Percentiles rank a stretch among this genome's conserved stretches.
Evolutionary conservation across 1,139 yeast species (phyloP).

Genomic region (Saccharomyces hybrid): DNA sequence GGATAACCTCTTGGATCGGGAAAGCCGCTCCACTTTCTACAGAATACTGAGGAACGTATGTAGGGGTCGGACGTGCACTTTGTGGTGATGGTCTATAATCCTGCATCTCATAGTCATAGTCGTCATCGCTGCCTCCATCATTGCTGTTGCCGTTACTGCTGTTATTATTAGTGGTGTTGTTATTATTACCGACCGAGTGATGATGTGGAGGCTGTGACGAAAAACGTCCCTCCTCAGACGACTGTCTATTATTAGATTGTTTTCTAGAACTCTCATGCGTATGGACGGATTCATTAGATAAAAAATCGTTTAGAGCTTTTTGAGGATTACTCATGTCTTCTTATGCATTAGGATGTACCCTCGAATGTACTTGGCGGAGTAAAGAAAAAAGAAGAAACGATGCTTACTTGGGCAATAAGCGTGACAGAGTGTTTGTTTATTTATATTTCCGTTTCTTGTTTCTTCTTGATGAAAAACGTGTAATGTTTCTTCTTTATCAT

Average conservation of each 20-base stretch:
- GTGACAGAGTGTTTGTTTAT: too few relatives aligned
- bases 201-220: background rate
- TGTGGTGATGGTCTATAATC: constrained; percentile 13
- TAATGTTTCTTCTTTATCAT: too few relatives aligned
- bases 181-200: constrained; percentile 3
- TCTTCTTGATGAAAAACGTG: too few relatives aligned
- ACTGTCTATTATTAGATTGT: background rate
- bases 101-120: constrained; percentile 25
- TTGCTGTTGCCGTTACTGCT: background rate
- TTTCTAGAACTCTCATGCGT: background rate
- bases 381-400: too few relatives aligned
- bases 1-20: constrained; percentile 30
- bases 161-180: background rate
- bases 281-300: constrained; percentile 6
- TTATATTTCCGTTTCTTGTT: too few relatives aligned
- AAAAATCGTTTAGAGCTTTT: constrained; percentile 15
- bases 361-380: background rate
- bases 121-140: constrained; percentile 15
- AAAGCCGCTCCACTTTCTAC: constrained; percentile 12
- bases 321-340: constrained; percentile 8
- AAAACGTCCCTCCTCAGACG: background rate
- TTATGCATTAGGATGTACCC: background rate
- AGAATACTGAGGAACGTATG: constrained; percentile 25
- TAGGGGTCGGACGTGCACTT: constrained; percentile 17
- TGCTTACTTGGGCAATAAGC: too few relatives aligned